phyloP scores from a whole-genome alignment of 1,139 yeast species.

The Arxiozyma slooffiae region DNA sequence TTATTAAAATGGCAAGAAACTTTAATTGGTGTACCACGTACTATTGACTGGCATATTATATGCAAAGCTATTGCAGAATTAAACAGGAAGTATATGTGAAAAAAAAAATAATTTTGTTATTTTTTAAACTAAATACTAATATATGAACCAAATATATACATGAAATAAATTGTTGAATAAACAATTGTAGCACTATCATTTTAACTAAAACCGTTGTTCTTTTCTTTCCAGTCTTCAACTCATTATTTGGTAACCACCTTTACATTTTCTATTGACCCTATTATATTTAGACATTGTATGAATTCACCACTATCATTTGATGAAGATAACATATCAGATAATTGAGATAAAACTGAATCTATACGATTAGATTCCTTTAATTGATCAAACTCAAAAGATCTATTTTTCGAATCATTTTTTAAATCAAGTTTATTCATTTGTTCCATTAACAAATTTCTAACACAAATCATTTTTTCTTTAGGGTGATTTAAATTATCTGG shows the following conservation, averaged over 20 bases:
- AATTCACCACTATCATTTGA: background rate
- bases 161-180: background rate
- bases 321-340: background rate
- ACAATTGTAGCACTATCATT: background rate
- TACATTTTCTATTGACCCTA: background rate
- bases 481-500: slow-evolving; percentile 15
- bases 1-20: slow-evolving; percentile 67
- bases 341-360: background rate
- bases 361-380: background rate
- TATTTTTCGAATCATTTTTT: background rate
- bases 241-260: background rate
- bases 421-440: background rate
- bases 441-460: background rate
- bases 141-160: background rate
- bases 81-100: slow-evolving; percentile 39
- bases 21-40: slow-evolving; percentile 16
- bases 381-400: background rate
- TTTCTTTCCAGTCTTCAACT: background rate
- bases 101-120: background rate
- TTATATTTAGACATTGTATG: background rate
- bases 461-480: slow-evolving; percentile 1
- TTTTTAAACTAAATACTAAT: background rate
- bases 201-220: background rate
- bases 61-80: slow-evolving; percentile 75
- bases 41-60: slow-evolving; percentile 76